These are phyloP conservation scores for Andalucia godoyi DNA, from an alignment of 78 protist species.

Conservation along the genomic window DNA sequence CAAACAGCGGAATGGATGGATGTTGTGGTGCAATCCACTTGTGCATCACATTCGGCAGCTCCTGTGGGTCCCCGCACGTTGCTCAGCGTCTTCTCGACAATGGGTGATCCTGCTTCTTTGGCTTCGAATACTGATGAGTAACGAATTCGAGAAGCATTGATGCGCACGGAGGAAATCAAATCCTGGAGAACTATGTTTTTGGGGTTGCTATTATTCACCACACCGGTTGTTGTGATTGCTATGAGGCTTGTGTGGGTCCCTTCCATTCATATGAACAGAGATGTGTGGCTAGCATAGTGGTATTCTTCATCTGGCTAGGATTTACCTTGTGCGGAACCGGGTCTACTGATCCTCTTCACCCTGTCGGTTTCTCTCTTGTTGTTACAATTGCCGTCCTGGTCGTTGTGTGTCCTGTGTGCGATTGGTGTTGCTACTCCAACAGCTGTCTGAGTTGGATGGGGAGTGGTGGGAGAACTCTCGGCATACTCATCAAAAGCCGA, in stretches of 20 bases:
- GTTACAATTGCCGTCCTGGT: conserved; percentile 39
- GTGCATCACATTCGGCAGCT: no score
- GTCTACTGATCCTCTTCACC: background rate
- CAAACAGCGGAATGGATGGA: no score
- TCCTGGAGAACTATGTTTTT: background rate
- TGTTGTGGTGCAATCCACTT: no score
- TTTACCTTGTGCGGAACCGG: no score
- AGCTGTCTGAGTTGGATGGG: conserved; percentile 85
- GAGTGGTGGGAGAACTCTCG: conserved; percentile 63
- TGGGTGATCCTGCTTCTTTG: no score
- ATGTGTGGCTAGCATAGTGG: no score
- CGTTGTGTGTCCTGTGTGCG: conserved; percentile 92
- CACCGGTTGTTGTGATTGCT: conserved; percentile 54
- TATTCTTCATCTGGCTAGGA: conserved; percentile 54
- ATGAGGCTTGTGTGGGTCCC: no score
- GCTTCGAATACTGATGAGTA: no score
- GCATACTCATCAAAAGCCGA: conserved; percentile 65
- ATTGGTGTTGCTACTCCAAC: conserved; percentile 86
- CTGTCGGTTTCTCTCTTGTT: conserved; percentile 41
- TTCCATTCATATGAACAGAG: no score
- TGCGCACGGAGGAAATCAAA: background rate
- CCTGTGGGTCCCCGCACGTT: no score
- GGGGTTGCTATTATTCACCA: background rate
- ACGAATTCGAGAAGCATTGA: background rate
- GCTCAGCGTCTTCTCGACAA: no score